Percentiles rank a stretch among this genome's conserved stretches.
Evolutionary conservation across 2,329 filamentous ascomycete genomes (phyloP).

Genomic region (Arthrobotrys musiformis): DNA sequence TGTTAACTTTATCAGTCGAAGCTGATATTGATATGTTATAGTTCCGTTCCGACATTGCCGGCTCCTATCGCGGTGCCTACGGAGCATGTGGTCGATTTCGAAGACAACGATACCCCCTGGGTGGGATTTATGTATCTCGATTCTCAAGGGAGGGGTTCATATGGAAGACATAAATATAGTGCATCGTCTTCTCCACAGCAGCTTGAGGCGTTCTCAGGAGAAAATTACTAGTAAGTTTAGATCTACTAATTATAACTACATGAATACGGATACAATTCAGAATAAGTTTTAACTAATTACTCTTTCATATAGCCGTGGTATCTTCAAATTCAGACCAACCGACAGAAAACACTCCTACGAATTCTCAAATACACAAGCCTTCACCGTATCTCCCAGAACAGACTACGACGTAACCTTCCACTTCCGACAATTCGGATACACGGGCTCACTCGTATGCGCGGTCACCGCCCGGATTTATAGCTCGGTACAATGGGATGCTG

Average conservation of each 20-base stretch:
- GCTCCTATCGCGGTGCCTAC: neutral
- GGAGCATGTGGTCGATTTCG: neutral
- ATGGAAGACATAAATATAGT: slow-evolving; percentile 9
- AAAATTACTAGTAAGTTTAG: neutral
- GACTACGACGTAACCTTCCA: slow-evolving; percentile 13
- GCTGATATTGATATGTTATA: neutral
- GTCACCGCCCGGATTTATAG: neutral
- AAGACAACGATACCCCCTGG: neutral
- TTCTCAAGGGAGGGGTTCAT: neutral
- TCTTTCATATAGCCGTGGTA: neutral
- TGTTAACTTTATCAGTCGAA: too few relatives aligned
- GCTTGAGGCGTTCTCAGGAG: neutral
- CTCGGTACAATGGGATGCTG: slow-evolving; percentile 2
- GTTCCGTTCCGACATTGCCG: neutral
- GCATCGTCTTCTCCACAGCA: neutral
- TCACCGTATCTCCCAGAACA: neutral
- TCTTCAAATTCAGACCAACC: neutral
- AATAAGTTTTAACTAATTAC: too few relatives aligned
- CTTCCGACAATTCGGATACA: slow-evolving; percentile 8
- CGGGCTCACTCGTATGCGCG: neutral
- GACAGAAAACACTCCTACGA: slow-evolving; percentile 1
- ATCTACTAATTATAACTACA: neutral
- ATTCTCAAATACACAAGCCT: slow-evolving; percentile 1
- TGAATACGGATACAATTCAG: too few relatives aligned
- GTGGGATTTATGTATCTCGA: neutral